These are phyloP conservation scores for Torulaspora indica DNA, from an alignment of 805 yeast genomes.

Conservation along the genomic window DNA sequence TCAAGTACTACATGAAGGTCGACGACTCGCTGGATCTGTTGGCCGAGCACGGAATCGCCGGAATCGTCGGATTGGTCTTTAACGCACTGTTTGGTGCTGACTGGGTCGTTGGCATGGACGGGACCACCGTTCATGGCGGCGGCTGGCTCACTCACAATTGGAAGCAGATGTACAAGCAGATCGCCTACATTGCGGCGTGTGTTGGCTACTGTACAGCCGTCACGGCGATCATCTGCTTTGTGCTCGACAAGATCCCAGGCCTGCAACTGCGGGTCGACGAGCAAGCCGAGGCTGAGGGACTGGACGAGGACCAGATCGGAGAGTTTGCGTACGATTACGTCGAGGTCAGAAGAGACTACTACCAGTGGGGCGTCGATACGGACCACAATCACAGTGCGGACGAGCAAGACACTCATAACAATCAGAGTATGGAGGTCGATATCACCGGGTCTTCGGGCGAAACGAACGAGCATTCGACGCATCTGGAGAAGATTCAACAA, in stretches of 20 bases:
- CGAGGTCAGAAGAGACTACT: slow-evolving; percentile 89
- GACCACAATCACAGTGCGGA: slow-evolving; percentile 7
- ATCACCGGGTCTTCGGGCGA: slow-evolving; percentile 10
- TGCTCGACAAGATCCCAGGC: slow-evolving; percentile 74
- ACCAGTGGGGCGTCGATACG: slow-evolving; percentile 41
- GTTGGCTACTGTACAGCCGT: slow-evolving; percentile 71
- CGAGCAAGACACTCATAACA: slow-evolving; percentile 1
- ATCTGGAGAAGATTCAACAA: slow-evolving; percentile 4
- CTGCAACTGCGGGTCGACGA: slow-evolving; percentile 74
- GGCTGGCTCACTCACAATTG: slow-evolving; percentile 92
- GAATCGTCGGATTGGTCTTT: slow-evolving; percentile 82
- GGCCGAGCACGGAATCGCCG: slow-evolving; percentile 99
- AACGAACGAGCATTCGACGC: slow-evolving; percentile 4
- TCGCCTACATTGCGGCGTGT: slow-evolving; percentile 74
- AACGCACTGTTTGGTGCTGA: slow-evolving; percentile 84
- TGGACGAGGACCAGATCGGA: slow-evolving; percentile 96
- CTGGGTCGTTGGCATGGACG: slow-evolving; percentile 88
- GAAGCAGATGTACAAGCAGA: slow-evolving; percentile 85
- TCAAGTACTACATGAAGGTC: slow-evolving; percentile 72
- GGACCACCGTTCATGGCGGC: slow-evolving; percentile 75
- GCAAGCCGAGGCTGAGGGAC: slow-evolving; percentile 80
- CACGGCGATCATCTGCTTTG: slow-evolving; percentile 70
- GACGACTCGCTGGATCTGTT: slow-evolving; percentile 93
- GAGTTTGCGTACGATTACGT: slow-evolving; percentile 99
- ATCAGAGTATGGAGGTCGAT: slow-evolving; percentile 7